Base-by-base conservation (phyloP, 768 basidiomycete genomes). In the Tremella fuciformis region DNA sequence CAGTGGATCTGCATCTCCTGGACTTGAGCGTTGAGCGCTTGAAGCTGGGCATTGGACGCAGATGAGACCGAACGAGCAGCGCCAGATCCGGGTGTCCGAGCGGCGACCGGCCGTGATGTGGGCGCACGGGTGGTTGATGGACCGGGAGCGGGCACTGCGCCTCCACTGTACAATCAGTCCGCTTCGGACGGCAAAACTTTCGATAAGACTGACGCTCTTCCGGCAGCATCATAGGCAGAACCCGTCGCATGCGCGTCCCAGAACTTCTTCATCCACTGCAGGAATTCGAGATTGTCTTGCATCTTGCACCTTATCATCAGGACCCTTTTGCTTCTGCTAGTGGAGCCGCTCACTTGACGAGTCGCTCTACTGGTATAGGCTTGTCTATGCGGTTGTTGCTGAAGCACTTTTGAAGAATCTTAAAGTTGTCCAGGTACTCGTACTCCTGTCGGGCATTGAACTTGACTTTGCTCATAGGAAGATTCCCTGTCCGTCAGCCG, bases 281-380 rank as follows among this genome's bases (percentile, higher is more conserved):
- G 77, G 80, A 99, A 98, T 74, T 99, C 96, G 66, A 99, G 86
- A 78, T 99, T 99, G 78, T 98, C 96, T 87, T 97, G 94, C 93
- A 98, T 98, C 81, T 97, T 98, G 81, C 96, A 74, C 44, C 70
- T 72, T 18, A 6, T 46, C 42, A 42, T 59, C n/a, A 53, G 38
- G 9, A 53, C 13, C 40, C 19, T 18, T 2, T 49, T 25, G n/a
- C 42, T 4, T 15, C n/a, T 46, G 7, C 21, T 13, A 21, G 21
- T 25, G 46, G 49, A 21, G 44, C 15, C 29, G 64, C 71, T 63
- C 62, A 99, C 79, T 93, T 93, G 49, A 89, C 85, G 38, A 99
- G 85, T 69, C 83, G 87, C 68, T 98, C 94, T n/a, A 99, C 88
- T 7, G 84, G 89, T 76, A 99, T 92, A 24, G 93, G 93, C 91